These are phyloP conservation scores for Lophiostoma macrostomum DNA, from an alignment of 495 filamentous ascomycete genomes.

Conservation along the genomic window DNA sequence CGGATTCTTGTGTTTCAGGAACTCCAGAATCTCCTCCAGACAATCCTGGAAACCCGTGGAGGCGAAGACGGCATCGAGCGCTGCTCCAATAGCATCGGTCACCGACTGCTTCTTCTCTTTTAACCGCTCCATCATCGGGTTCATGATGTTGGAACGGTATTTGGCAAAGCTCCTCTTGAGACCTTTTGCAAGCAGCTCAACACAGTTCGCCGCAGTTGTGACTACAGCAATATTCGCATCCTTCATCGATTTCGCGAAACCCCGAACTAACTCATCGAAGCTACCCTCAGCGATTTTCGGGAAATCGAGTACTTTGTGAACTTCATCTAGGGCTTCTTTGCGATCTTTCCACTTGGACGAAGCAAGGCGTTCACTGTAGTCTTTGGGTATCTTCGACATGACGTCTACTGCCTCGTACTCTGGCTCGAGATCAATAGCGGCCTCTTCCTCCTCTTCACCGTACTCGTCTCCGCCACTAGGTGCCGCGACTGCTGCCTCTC, in stretches of 20 bases:
- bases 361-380: constrained; percentile 74
- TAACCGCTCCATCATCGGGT: constrained; percentile 85
- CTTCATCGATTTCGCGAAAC: constrained; percentile 93
- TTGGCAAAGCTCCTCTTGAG: constrained; percentile 74
- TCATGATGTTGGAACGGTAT: constrained; percentile 73
- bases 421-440: constrained; percentile 71
- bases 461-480: constrained; percentile 52
- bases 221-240: constrained; percentile 97
- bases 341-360: constrained; percentile 98
- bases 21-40: constrained; percentile 83
- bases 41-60: constrained; percentile 78
- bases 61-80: constrained; percentile 80
- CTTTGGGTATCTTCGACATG: constrained; percentile 73
- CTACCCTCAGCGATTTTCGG: constrained; percentile 89
- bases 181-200: constrained; percentile 88
- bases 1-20: constrained; percentile 89
- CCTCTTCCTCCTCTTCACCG: constrained; percentile 66
- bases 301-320: constrained; percentile 73
- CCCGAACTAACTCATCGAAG: constrained; percentile 77
- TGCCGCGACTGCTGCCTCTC: constrained; percentile 61
- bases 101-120: constrained; percentile 96
- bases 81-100: constrained; percentile 78
- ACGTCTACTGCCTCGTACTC: constrained; percentile 81
- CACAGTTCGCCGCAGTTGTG: constrained; percentile 88
- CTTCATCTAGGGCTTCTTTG: constrained; percentile 86